Percentiles rank a stretch among this genome's conserved stretches.
phyloP scores from a whole-genome alignment of 2,329 filamentous ascomycete species.

The Chrysoporthe cubensis region DNA sequence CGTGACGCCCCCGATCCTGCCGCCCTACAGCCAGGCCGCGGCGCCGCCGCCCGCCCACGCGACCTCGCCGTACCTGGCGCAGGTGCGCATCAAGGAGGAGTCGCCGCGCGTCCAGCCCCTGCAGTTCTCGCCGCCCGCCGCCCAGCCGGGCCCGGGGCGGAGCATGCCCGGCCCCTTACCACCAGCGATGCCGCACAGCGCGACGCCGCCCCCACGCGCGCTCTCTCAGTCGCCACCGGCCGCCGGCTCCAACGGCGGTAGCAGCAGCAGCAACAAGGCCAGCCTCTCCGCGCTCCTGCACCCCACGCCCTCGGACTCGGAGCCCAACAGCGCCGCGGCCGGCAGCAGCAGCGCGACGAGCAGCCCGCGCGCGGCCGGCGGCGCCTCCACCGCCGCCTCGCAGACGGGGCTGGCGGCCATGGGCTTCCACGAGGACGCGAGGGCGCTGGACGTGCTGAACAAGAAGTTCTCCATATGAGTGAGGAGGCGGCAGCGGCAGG shows the following conservation, averaged over 20 bases:
- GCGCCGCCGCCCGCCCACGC: constrained; percentile 19
- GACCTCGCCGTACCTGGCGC: constrained; percentile 40
- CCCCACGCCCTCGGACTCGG: constrained; percentile 51
- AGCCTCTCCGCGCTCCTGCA: constrained; percentile 56
- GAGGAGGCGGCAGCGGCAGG: not conserved
- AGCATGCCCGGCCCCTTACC: constrained; percentile 48
- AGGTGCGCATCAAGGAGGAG: constrained; percentile 38
- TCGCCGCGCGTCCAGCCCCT: constrained; percentile 51
- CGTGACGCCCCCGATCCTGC: constrained; percentile 26
- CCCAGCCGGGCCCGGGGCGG: constrained; percentile 26
- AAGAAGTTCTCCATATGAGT: constrained; percentile 36
- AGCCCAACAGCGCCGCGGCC: constrained; percentile 50
- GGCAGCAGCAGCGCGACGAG: constrained; percentile 46
- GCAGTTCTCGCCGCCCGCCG: constrained; percentile 22
- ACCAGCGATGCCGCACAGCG: constrained; percentile 36
- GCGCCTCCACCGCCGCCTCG: constrained; percentile 10
- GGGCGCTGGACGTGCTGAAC: constrained; percentile 35
- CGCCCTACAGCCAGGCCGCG: constrained; percentile 20
- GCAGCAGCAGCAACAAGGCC: constrained; percentile 42
- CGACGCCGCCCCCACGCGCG: constrained; percentile 47
- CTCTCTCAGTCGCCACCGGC: constrained; percentile 53
- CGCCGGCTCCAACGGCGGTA: not conserved
- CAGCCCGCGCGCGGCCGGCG: constrained; percentile 47
- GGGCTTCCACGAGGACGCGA: constrained; percentile 33
- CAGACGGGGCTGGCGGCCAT: constrained; percentile 20